Conservation (phyloP, 2,329 filamentous ascomycete species). For the Diaporthe vexans region DNA sequence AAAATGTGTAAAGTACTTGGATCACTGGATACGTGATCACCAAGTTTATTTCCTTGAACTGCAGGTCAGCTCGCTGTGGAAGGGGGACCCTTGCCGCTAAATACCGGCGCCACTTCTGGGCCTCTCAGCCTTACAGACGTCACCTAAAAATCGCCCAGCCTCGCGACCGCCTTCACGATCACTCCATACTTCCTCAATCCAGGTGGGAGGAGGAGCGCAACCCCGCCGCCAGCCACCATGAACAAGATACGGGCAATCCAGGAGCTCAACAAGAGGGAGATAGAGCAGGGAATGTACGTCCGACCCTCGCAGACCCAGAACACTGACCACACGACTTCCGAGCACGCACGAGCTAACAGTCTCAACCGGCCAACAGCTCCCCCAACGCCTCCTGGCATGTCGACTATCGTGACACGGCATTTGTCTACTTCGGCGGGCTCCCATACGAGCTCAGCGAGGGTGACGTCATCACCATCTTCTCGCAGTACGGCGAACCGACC, state of each 20-base stretch:
- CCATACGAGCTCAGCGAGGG: slow-evolving; percentile 95
- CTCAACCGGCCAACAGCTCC: slow-evolving; percentile 62
- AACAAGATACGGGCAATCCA: slow-evolving; percentile 95
- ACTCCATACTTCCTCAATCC: not conserved
- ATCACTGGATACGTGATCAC: not conserved
- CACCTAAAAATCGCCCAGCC: slow-evolving; percentile 32
- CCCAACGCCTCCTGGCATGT: slow-evolving; percentile 95
- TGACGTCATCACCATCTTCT: slow-evolving; percentile 96
- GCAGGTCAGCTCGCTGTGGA: slow-evolving; percentile 6
- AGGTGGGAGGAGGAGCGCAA: not conserved
- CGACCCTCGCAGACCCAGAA: not conserved
- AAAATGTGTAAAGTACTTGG: not conserved
- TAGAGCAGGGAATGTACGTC: slow-evolving; percentile 87
- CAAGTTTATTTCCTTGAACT: not conserved
- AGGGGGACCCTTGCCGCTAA: slow-evolving; percentile 24
- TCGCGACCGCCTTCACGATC: not conserved
- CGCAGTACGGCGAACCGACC: slow-evolving; percentile 94
- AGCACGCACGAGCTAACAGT: not conserved
- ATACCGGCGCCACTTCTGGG: slow-evolving; percentile 18
- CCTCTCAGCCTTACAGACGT: slow-evolving; percentile 38
- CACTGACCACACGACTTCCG: not conserved
- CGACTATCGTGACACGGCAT: slow-evolving; percentile 96
- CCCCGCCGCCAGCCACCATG: slow-evolving; percentile 67
- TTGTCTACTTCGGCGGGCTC: slow-evolving; percentile 94
- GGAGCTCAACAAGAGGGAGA: slow-evolving; percentile 92